These are phyloP conservation scores for Phascolomyces articulosus DNA, from an alignment of 371 early-diverging fungal genomes.

Conservation along the genomic window DNA sequence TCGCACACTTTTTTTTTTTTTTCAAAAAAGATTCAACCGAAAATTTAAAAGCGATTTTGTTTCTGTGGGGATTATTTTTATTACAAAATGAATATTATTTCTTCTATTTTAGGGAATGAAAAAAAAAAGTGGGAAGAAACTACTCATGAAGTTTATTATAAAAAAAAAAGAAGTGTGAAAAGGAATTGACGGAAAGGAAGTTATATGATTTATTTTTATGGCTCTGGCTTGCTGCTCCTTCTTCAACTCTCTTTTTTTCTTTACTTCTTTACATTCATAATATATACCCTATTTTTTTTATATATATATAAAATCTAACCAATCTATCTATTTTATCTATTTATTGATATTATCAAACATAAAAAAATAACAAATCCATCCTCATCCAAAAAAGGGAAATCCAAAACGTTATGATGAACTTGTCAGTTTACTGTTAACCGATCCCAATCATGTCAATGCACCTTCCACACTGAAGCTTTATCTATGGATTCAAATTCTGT, in stretches of 20 bases:
- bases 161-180: constrained; percentile 9
- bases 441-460: constrained; percentile 49
- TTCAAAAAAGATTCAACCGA: constrained; percentile 2
- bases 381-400: constrained; percentile 46
- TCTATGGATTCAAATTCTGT: constrained; percentile 55
- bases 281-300: constrained; percentile 9
- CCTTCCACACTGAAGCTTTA: constrained; percentile 49
- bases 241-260: constrained; percentile 11
- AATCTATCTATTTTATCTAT: constrained; percentile 9
- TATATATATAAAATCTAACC: too few species aligned
- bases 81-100: neutral
- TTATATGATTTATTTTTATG: constrained; percentile 6
- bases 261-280: constrained; percentile 15
- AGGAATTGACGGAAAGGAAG: constrained; percentile 31
- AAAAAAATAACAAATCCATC: neutral
- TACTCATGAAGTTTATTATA: neutral
- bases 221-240: constrained; percentile 4
- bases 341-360: neutral
- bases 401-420: constrained; percentile 52
- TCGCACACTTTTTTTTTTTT: neutral
- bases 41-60: neutral
- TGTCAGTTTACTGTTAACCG: constrained; percentile 44
- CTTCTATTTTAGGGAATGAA: constrained; percentile 5
- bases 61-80: neutral
- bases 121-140: neutral